phyloP scores from a whole-genome alignment of 2,329 filamentous ascomycete genomes.

The Beauveria asiatica region DNA sequence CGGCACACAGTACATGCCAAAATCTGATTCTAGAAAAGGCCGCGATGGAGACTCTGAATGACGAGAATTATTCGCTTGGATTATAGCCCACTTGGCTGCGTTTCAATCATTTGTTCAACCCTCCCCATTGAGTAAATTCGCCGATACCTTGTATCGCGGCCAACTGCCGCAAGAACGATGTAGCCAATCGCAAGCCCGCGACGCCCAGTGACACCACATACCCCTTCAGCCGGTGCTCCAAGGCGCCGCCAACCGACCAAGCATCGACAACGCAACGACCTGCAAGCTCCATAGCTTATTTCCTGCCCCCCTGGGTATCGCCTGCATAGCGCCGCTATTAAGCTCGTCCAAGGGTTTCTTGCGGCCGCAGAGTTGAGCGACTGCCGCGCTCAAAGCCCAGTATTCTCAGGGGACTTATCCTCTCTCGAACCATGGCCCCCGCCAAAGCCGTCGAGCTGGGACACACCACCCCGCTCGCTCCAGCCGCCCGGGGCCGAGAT shows the following conservation, averaged over 20 bases:
- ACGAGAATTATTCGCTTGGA: no score
- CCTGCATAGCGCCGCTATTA: background rate
- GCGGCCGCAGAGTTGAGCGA: background rate
- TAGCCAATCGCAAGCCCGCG: background rate
- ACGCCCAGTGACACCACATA: background rate
- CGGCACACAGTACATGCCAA: no score
- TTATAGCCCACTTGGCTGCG: no score
- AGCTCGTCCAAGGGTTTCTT: background rate
- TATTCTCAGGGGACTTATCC: background rate
- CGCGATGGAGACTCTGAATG: no score
- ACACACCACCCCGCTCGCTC: background rate
- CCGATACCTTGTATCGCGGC: background rate
- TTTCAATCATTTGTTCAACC: no score
- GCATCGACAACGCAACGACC: constrained; percentile 7
- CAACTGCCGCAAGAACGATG: constrained; percentile 6
- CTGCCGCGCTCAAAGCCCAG: background rate
- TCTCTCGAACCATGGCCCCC: background rate
- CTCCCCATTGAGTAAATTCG: background rate
- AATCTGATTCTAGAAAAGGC: no score
- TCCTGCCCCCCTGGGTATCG: background rate
- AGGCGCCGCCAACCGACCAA: background rate
- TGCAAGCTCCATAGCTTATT: constrained; percentile 8
- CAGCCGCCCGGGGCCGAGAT: background rate
- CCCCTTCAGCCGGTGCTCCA: background rate
- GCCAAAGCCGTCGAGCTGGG: background rate